phyloP scores from a whole-genome alignment of 2,329 filamentous ascomycete genomes.

The Teratosphaeria zuluensis region DNA sequence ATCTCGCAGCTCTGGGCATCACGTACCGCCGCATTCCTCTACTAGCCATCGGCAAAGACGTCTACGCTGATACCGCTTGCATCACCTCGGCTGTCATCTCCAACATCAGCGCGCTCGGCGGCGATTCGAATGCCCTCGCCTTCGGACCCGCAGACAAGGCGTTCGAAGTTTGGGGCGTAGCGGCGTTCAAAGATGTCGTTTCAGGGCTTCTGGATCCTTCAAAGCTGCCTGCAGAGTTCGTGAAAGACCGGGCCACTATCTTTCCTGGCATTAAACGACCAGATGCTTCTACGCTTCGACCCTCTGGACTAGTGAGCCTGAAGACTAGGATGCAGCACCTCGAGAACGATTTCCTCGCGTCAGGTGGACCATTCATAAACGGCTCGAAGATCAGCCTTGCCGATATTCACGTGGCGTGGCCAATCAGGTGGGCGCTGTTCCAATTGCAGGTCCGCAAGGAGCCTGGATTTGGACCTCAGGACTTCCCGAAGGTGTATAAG shows the following conservation, averaged over 20 bases:
- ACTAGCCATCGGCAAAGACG: slow-evolving; percentile 22
- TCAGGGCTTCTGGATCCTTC: slow-evolving; percentile 15
- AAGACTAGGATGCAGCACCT: slow-evolving; percentile 11
- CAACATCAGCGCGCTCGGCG: slow-evolving; percentile 7
- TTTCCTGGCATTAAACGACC: slow-evolving; percentile 17
- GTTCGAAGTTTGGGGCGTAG: slow-evolving; percentile 18
- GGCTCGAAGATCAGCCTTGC: slow-evolving; percentile 15
- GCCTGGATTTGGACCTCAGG: slow-evolving; percentile 12
- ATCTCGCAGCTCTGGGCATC: slow-evolving; percentile 20
- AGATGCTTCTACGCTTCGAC: slow-evolving; percentile 13
- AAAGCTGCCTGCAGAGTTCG: slow-evolving; percentile 13
- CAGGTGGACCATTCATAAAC: slow-evolving; percentile 11
- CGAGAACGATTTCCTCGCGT: slow-evolving; percentile 13
- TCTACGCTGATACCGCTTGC: slow-evolving; percentile 19
- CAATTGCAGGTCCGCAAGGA: slow-evolving; percentile 14
- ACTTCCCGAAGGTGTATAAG: slow-evolving; percentile 18
- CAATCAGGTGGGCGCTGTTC: slow-evolving; percentile 15
- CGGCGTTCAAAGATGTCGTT: slow-evolving; percentile 12
- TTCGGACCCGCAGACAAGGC: slow-evolving; percentile 18
- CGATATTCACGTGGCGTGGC: slow-evolving; percentile 20
- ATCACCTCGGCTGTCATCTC: slow-evolving; percentile 1
- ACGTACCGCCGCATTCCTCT: slow-evolving; percentile 25
- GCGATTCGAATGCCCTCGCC: slow-evolving; percentile 5
- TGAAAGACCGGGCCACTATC: slow-evolving; percentile 19
- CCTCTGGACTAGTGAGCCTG: slow-evolving; percentile 15